These are phyloP conservation scores for Hypoxylon crocopeplum DNA, from an alignment of 495 filamentous ascomycete genomes.

Conservation along the genomic window DNA sequence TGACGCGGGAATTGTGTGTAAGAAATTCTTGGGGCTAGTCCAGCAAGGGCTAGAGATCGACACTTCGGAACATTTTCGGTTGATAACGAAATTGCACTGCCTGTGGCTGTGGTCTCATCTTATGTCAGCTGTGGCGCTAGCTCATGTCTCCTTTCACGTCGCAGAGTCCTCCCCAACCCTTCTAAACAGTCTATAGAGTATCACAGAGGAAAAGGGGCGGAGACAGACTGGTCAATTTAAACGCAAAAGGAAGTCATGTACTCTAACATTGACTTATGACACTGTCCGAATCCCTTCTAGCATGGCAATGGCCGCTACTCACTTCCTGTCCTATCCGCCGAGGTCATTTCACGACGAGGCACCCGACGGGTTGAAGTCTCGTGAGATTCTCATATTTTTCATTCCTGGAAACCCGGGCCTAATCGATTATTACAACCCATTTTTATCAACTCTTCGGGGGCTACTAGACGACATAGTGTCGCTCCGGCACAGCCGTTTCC, in stretches of 20 bases:
- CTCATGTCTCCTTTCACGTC: too few species aligned
- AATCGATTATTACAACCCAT: conserved; percentile 79
- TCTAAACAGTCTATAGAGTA: too few species aligned
- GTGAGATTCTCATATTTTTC: conserved; percentile 61
- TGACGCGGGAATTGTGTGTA: too few species aligned
- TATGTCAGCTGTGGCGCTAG: too few species aligned
- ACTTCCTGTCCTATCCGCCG: conserved; percentile 31
- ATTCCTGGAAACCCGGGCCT: conserved; percentile 89
- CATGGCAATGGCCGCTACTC: conserved; percentile 8
- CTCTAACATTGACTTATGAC: neutral
- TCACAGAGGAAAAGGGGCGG: too few species aligned
- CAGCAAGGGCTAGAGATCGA: too few species aligned
- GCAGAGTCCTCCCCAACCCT: too few species aligned
- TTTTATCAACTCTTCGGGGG: conserved; percentile 57
- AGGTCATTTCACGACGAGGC: conserved; percentile 1
- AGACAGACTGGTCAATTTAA: too few species aligned
- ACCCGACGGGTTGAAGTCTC: conserved; percentile 3
- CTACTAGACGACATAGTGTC: conserved; percentile 42
- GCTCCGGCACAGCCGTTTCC: conserved; percentile 41
- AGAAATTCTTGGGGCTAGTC: too few species aligned
- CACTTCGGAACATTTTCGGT: too few species aligned
- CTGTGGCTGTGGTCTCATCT: too few species aligned
- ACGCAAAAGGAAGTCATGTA: neutral
- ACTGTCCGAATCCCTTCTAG: neutral
- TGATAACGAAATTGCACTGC: too few species aligned